phyloP scores from a whole-genome alignment of 164 flowering plant species.

The Stephania yunnanensis region DNA sequence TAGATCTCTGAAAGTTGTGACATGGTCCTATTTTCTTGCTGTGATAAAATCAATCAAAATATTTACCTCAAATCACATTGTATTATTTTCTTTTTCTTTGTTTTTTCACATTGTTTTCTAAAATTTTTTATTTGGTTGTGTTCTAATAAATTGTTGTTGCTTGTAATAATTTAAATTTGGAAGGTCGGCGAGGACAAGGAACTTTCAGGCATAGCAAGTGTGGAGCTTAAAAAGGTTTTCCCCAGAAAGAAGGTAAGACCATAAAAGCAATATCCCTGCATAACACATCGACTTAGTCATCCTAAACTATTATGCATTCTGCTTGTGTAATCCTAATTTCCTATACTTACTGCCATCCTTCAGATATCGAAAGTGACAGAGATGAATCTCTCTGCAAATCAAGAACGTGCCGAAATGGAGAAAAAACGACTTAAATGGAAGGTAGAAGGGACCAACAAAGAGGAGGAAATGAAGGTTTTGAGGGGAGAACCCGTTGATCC shows the following conservation, averaged over 20 bases:
- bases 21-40: neutral
- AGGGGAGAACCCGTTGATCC: conserved; percentile 78
- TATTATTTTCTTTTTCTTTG: too few species aligned
- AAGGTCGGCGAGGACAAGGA: conserved; percentile 79
- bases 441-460: conserved; percentile 37
- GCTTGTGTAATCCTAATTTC: neutral
- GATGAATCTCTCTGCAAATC: conserved; percentile 79
- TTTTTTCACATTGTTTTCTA: too few species aligned
- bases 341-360: neutral
- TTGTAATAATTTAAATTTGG: conserved; percentile 9
- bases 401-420: conserved; percentile 78
- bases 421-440: conserved; percentile 74
- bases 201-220: conserved; percentile 50
- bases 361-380: conserved; percentile 73
- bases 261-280: neutral
- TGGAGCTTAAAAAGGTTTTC: conserved; percentile 74
- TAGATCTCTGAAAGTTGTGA: neutral
- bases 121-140: too few species aligned
- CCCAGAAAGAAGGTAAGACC: conserved; percentile 57
- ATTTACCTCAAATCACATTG: too few species aligned
- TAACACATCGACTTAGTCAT: neutral
- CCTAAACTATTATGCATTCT: neutral
- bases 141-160: too few species aligned
- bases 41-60: too few species aligned
- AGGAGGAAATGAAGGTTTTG: conserved; percentile 22